phyloP scores from a whole-genome alignment of 257 asterid species.

The Nicotiana benthamiana region DNA sequence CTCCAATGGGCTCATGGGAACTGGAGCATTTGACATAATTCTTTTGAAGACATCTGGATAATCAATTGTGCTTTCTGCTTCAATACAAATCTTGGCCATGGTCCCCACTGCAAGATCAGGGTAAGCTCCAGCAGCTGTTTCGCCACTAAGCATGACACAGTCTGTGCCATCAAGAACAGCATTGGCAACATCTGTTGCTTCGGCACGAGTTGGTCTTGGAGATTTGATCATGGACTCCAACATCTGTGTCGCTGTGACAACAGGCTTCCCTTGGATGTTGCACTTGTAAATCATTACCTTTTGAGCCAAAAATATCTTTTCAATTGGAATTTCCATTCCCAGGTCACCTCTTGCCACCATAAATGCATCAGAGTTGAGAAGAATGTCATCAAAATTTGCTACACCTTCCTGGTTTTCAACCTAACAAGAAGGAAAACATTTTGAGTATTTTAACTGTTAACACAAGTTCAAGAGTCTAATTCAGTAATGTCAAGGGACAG shows the following conservation, averaged over 20 bases:
- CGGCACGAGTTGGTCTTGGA: slow-evolving; percentile 89
- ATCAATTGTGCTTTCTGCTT: slow-evolving; percentile 77
- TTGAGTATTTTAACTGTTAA: not conserved
- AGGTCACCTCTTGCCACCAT: slow-evolving; percentile 92
- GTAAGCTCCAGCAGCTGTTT: slow-evolving; percentile 93
- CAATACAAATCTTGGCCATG: slow-evolving; percentile 79
- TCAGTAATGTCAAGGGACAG: not conserved
- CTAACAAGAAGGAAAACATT: slow-evolving; percentile 15
- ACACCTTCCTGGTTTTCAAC: slow-evolving; percentile 95
- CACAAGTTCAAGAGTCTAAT: not conserved
- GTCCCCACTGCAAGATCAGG: slow-evolving; percentile 85
- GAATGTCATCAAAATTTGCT: slow-evolving; percentile 78
- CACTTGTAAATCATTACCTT: slow-evolving; percentile 89
- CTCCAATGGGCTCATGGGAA: slow-evolving; percentile 82
- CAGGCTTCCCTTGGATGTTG: slow-evolving; percentile 88
- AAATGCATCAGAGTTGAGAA: slow-evolving; percentile 79
- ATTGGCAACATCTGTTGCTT: slow-evolving; percentile 87
- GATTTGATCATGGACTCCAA: slow-evolving; percentile 89
- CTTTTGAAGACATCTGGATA: slow-evolving; percentile 65
- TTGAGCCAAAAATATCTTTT: slow-evolving; percentile 81
- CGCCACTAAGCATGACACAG: slow-evolving; percentile 92
- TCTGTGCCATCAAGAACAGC: slow-evolving; percentile 91
- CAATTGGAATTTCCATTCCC: slow-evolving; percentile 91
- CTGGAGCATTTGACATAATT: slow-evolving; percentile 66
- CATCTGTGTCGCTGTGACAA: slow-evolving; percentile 92